Conservation (phyloP, 495 filamentous ascomycete genomes). For the Corynascus novoguineensis region DNA sequence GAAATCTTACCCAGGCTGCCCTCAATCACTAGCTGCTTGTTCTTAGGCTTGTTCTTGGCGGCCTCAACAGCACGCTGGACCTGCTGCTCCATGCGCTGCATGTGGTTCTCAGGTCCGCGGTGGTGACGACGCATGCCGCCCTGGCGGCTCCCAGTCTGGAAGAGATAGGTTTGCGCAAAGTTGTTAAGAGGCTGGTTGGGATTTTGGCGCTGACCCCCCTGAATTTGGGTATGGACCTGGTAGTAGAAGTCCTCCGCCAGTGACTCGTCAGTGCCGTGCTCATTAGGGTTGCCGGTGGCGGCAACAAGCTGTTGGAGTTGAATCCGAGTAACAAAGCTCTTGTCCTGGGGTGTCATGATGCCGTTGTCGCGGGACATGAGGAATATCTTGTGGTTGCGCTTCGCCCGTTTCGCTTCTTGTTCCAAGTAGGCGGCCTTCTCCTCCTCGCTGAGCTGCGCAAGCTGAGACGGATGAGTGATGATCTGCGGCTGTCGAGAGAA, state of each 20-base stretch:
- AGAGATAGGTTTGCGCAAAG: conserved; percentile 96
- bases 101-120: conserved; percentile 84
- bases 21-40: conserved; percentile 95
- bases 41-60: conserved; percentile 94
- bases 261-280: conserved; percentile 70
- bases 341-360: conserved; percentile 97
- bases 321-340: conserved; percentile 98
- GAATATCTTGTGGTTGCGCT: conserved; percentile 97
- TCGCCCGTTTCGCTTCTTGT: conserved; percentile 91
- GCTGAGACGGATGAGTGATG: conserved; percentile 67
- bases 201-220: conserved; percentile 76
- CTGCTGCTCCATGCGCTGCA: conserved; percentile 99
- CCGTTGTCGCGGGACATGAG: conserved; percentile 91
- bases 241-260: conserved; percentile 96
- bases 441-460: conserved; percentile 71
- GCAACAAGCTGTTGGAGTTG: conserved; percentile 94
- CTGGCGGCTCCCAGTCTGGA: conserved; percentile 78
- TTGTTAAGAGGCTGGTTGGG: conserved; percentile 88
- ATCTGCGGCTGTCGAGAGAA: conserved; percentile 35
- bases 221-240: conserved; percentile 91
- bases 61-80: conserved; percentile 96
- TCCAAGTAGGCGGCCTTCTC: conserved; percentile 70
- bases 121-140: conserved; percentile 65
- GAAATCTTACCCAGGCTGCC: conserved; percentile 98
- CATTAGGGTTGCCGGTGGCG: conserved; percentile 78